Evolutionary conservation across 2,329 filamentous ascomycete species (phyloP), one percentile per base, ranked within the genome.

Genomic region (Pestalotiopsis sp.): DNA sequence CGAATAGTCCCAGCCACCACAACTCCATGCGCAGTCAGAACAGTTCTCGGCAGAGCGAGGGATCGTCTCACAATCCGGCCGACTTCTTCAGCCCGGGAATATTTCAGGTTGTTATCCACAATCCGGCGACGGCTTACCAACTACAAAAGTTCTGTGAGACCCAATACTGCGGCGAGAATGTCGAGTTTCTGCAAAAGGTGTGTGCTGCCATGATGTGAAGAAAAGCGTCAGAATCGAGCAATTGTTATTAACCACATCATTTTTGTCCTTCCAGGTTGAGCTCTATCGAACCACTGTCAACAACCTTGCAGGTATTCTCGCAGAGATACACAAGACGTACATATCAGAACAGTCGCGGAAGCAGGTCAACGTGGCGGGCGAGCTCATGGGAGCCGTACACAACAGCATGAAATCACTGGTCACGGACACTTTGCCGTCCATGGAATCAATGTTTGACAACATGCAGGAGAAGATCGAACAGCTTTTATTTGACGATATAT

Each of bases 101-200:
- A 27, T 84, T 84, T 68, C 78, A 80, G 63, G 74, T 82, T 31
- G 81, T 82, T 7, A 70, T 84, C 14, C 78, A 80, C 68, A 82
- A 83, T 69, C 82, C 82, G 0, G 79, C 80, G 6, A 83, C 81
- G n/a, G 77, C 80, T 5, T 78, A 82, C 71, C 79, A 80, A 59
- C 76, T 84, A n/a, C 76, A 79, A 58, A 79, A 78, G 61, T 84
- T 82, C 69, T 80, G 80, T 69, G 79, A 82, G 69, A 78, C 75
- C 60, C 75, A 79, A 52, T 73, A 80, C 23, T 82, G 80, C 70
- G 79, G 78, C 3, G 82, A 84, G 68, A 82, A 83, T 66, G 77
- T 83, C 73, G 82, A 84, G 66, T 86, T 86, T 69, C 73, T 86
- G 39, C 75, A 81, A 25, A 84, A 83, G 79, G 84, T 85, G 66